Evolutionary conservation across 441 rosid species (phyloP), one percentile per base, ranked within the genome.

Genomic region (Populus hybrid): DNA sequence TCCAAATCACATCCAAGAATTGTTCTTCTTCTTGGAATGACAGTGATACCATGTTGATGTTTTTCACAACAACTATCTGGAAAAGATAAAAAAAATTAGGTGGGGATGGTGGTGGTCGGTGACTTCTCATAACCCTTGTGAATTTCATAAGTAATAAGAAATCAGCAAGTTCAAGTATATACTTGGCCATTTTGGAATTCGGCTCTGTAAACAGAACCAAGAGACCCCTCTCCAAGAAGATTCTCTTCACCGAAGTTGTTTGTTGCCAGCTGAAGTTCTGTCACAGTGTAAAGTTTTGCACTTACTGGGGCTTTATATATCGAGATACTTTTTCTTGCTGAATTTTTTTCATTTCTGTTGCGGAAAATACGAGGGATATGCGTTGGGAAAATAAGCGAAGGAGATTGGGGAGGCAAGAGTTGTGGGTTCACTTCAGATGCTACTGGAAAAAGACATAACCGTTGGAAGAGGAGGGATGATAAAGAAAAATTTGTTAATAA

Each of bases 181-280:
- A 94, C 99, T 79, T 89, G 91, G 78, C 95, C 97, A 83, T 91
- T 91, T 8, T 91, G 89, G 72, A 90, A 89, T 82, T 89, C 86
- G 18, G 97, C 97, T 90, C 82, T 92, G 90, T 94, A 93, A 77
- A 94, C 93, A 83, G 97, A 86, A 81, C 98, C 98, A 75, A 94
- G 92, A 75, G 98, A 92, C 83, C 98, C 99, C 79, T 89, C 89
- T 77, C 95, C 95, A 64, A 94, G 88, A 76, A 92, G 86, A 75
- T 93, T 93, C 77, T 89, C 91, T 85, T 90, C 88, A 75, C 93
- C 86, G 84, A 97, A 97, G 86, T 75, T 82, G 81, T 89, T 88
- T 34, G 98, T 94, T 69, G 96, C 97, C 71, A 80, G 84, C 78
- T 91, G 95, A 81, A 97, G 92, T 81, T 94, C 98, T 67, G 91